Evolutionary conservation across 768 basidiomycete species (phyloP).

Genomic region (Boletales sp.): DNA sequence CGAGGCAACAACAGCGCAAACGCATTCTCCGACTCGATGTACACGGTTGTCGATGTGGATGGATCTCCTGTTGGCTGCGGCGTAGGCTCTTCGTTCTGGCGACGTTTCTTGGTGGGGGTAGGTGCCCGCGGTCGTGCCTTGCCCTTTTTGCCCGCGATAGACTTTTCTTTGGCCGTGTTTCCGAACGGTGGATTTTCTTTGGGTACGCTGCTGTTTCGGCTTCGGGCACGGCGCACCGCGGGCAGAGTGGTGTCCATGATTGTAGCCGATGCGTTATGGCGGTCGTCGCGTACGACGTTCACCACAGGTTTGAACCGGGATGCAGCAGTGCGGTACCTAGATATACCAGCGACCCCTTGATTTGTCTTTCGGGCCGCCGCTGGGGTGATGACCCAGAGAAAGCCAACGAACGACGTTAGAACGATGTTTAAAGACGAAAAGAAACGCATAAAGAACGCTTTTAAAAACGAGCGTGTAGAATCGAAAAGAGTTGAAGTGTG

Average conservation of each 20-base stretch:
- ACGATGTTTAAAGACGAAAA: conserved; percentile 11
- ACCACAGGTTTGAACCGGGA: neutral
- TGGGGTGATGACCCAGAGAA: conserved; percentile 4
- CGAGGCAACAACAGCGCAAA: conserved; percentile 37
- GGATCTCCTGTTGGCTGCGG: conserved; percentile 38
- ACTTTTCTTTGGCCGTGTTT: neutral
- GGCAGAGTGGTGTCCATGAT: neutral
- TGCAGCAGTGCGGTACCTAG: conserved; percentile 4
- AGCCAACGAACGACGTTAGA: conserved; percentile 9
- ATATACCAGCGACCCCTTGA: neutral
- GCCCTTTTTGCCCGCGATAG: neutral
- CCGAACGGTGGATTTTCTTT: neutral
- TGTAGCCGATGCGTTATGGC: conserved; percentile 6
- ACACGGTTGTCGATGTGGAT: conserved; percentile 34
- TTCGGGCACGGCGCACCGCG: neutral
- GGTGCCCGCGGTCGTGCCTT: conserved; percentile 2
- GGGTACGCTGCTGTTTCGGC: neutral
- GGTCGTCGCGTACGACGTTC: neutral
- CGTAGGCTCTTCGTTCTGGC: conserved; percentile 32
- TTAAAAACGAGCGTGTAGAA: neutral
- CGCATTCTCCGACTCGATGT: conserved; percentile 23
- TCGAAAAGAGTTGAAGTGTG: neutral
- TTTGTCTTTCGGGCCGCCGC: conserved; percentile 3
- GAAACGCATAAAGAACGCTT: conserved; percentile 4
- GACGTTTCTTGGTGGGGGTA: conserved; percentile 16